These are phyloP conservation scores for Amoebophrya sp. DNA, from an alignment of 169 alveolate genomes.

Conservation along the genomic window DNA sequence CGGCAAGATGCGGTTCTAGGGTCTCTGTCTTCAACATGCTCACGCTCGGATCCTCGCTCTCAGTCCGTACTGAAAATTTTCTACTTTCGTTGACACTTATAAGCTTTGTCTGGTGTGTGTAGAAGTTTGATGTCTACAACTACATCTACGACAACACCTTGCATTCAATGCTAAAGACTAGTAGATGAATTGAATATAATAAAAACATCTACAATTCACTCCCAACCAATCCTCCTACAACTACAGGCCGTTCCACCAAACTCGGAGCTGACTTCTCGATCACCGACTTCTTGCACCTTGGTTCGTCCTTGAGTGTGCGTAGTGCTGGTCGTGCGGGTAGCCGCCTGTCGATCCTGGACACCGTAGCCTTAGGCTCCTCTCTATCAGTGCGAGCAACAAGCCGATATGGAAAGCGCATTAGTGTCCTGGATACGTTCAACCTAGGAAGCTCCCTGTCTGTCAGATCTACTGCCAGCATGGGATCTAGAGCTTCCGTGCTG, in stretches of 20 bases:
- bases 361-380: not conserved
- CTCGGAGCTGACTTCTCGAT: not conserved
- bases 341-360: not conserved
- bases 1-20: not conserved
- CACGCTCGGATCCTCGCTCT: slow-evolving; percentile 19
- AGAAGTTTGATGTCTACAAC: not conserved
- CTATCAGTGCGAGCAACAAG: slow-evolving; percentile 4
- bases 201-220: not conserved
- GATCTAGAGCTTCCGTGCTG: not conserved
- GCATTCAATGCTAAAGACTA: not conserved
- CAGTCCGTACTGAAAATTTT: slow-evolving; percentile 15
- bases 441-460: not conserved
- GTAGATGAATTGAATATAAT: not conserved
- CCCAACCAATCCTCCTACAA: not conserved
- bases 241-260: not conserved
- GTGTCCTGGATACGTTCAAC: not conserved
- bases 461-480: not conserved
- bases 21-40: not conserved
- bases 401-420: not conserved
- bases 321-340: not conserved
- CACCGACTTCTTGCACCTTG: not conserved
- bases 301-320: not conserved
- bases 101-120: not conserved
- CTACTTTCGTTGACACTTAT: not conserved
- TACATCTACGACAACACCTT: not conserved